Evolutionary conservation across 2,329 filamentous ascomycete species (phyloP).

Genomic region (Calonectria naviculata): DNA sequence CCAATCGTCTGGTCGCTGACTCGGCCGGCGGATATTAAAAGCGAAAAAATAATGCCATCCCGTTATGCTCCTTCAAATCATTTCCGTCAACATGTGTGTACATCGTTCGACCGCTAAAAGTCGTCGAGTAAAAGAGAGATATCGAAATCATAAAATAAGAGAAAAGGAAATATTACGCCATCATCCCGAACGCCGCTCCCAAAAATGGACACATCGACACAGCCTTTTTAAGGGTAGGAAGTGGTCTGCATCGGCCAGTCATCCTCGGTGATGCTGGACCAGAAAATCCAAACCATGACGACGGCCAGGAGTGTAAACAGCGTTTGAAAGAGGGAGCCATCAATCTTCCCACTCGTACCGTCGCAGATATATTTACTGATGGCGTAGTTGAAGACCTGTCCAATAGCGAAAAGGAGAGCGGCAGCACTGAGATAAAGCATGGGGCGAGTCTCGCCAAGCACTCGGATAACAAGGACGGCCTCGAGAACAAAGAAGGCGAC

Average conservation of each 20-base stretch:
- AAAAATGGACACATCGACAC: conserved; percentile 20
- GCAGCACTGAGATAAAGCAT: conserved; percentile 87
- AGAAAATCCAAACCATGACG: conserved; percentile 90
- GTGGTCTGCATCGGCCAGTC: conserved; percentile 81
- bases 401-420: conserved; percentile 85
- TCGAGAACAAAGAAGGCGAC: conserved; percentile 89
- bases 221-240: conserved; percentile 50
- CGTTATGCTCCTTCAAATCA: conserved; percentile 37
- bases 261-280: conserved; percentile 99
- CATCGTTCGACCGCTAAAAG: conserved; percentile 41
- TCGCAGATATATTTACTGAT: conserved; percentile 92
- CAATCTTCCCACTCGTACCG: conserved; percentile 85
- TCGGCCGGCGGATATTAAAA: conserved; percentile 21
- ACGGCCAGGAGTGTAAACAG: conserved; percentile 91
- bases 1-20: conserved; percentile 30
- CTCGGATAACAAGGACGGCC: conserved; percentile 81
- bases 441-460: conserved; percentile 90
- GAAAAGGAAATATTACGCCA: conserved; percentile 25
- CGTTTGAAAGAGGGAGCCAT: conserved; percentile 92
- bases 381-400: conserved; percentile 96
- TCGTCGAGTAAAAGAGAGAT: conserved; percentile 42
- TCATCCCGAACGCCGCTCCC: conserved; percentile 39
- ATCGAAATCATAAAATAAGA: conserved; percentile 37
- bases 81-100: conserved; percentile 43
- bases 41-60: conserved; percentile 32